Evolutionary conservation across 352 stramenopile genomes (phyloP).

Genomic region (Phytophthora lateralis): DNA sequence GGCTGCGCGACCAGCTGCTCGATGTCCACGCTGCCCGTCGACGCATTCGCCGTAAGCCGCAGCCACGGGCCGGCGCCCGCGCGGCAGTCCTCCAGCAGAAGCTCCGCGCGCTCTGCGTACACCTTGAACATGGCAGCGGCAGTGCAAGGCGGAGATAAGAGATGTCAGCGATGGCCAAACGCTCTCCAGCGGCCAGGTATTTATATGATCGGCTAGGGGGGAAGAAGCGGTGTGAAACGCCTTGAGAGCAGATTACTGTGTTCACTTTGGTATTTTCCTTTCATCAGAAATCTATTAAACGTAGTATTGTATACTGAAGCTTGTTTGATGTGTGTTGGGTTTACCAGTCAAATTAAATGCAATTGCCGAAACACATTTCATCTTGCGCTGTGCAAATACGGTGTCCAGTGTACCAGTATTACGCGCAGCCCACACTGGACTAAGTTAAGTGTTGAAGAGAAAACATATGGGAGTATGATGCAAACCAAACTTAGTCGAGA

Average conservation of each 20-base stretch:
- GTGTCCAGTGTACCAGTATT: not conserved
- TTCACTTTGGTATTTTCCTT: no score
- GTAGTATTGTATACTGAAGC: no score
- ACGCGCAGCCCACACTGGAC: not conserved
- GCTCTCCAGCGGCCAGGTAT: slow-evolving; percentile 2
- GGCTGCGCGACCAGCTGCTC: slow-evolving; percentile 31
- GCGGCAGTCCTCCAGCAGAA: slow-evolving; percentile 85
- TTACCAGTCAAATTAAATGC: no score
- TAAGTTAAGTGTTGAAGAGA: not conserved
- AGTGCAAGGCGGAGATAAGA: not conserved
- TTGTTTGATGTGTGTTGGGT: no score
- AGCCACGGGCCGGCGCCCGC: slow-evolving; percentile 67
- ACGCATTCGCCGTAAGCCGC: slow-evolving; percentile 41
- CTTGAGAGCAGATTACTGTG: not conserved
- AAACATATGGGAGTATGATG: not conserved
- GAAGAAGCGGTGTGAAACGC: slow-evolving; percentile 2
- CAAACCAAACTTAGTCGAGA: not conserved
- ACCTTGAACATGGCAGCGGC: slow-evolving; percentile 73
- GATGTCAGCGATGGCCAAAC: not conserved
- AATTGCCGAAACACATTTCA: no score
- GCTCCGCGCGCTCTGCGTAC: slow-evolving; percentile 65
- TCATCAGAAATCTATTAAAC: no score
- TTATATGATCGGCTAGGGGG: slow-evolving; percentile 4
- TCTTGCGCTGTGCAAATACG: no score
- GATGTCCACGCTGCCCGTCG: slow-evolving; percentile 28